Percentiles rank a stretch among this genome's conserved stretches.
These are phyloP conservation scores for Tolypocladium paradoxum DNA, from an alignment of 2,329 filamentous ascomycete species.

Conservation along the genomic window DNA sequence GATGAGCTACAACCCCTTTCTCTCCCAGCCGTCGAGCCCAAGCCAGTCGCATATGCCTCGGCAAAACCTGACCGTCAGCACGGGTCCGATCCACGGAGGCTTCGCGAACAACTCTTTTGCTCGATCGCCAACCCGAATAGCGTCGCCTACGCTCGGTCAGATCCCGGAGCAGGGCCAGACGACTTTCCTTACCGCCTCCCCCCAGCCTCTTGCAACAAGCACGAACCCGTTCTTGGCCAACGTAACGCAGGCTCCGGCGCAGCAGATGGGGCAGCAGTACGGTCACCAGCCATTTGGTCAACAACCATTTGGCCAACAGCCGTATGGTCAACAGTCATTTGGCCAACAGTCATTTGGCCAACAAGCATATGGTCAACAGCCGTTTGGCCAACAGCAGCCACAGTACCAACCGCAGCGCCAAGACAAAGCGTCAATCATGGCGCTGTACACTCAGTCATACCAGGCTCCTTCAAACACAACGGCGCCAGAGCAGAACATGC, in stretches of 20 bases:
- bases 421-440: conserved; percentile 66
- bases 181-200: conserved; percentile 24
- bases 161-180: conserved; percentile 42
- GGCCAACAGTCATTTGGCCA: conserved; percentile 11
- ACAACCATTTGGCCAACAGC: conserved; percentile 12
- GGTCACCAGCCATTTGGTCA: conserved; percentile 12
- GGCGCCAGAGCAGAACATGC: conserved; percentile 17
- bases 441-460: conserved; percentile 57
- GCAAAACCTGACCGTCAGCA: conserved; percentile 30
- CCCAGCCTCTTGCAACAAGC: conserved; percentile 17
- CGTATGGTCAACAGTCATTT: conserved; percentile 14
- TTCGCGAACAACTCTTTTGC: conserved; percentile 37
- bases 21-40: conserved; percentile 25
- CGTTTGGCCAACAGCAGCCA: conserved; percentile 19
- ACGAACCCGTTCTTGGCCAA: conserved; percentile 28
- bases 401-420: conserved; percentile 36
- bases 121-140: conserved; percentile 38
- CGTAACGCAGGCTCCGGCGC: conserved; percentile 14
- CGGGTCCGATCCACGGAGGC: conserved; percentile 19
- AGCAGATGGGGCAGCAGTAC: conserved; percentile 13
- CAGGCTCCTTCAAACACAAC: conserved; percentile 30
- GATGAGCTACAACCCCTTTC: conserved; percentile 42
- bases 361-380: conserved; percentile 13
- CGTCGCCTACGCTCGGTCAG: conserved; percentile 37
- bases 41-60: conserved; percentile 21